Base-by-base conservation (phyloP, 768 basidiomycete genomes). In the Tylopilus balloui region DNA sequence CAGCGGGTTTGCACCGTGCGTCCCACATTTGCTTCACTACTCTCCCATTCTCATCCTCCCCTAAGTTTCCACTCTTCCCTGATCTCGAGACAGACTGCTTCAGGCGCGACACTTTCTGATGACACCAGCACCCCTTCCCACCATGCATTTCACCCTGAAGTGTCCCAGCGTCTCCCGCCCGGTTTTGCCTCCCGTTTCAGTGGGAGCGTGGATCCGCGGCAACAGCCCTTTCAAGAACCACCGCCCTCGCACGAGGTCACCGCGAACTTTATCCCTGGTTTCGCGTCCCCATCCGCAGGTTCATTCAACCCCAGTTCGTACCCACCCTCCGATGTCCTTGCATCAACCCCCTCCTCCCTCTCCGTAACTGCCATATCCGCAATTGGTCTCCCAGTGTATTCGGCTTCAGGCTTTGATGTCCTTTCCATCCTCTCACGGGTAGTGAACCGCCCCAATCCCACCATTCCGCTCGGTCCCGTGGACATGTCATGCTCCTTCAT, bases 401-500 rank as follows among this genome's bases (percentile, higher is more conserved):
- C 92, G 2, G 73, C 83, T 1, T 87, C 90, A 1, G 96, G 95
- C 3, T 96, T 96, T 55, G 95, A 98, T 65, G 75, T 94, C 42
- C 72, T 98, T 39, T 80, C 85, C 24, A 76, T 96, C 37, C 77
- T 98, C 23, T 77, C 86, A 10, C 78, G 90, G 8, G 85, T 98
- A 8, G 83, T 78, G 6, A 78, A 74, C 14, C 78, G 94, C 6
- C 81, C 81, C 1, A 78, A 86, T 58, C 90, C 92, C 1, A 79
- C 73, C 50, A 78, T 97, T 36, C 69, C 74, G 10, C 78, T 98
- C 15, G 95, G 96, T 14, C 92, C 95, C 0, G 89, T 98, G 24
- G 95, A 99, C 67, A 73, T 92, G 51, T 86, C 87, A 6, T 94
- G 91, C 64, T 81, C 86, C n/a, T 99, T 98, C 68, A 78, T 89